Evolutionary conservation across 352 stramenopile genomes (phyloP).

Genomic region (Aphanomyces invadans): DNA sequence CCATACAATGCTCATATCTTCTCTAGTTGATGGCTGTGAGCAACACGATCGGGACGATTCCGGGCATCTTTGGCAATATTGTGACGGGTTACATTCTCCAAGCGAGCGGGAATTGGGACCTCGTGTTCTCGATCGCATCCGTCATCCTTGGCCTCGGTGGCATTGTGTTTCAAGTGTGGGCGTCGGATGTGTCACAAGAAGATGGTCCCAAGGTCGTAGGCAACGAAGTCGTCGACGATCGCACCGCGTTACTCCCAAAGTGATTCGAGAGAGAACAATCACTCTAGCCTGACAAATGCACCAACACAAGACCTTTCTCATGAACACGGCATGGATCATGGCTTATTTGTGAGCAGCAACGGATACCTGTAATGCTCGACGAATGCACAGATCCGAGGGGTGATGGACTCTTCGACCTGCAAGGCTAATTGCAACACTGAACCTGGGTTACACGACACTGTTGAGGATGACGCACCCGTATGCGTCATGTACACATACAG

Average conservation of each 20-base stretch:
- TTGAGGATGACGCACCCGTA: no score
- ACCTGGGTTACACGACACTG: no score
- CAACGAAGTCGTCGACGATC: neutral
- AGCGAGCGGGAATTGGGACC: constrained; percentile 60
- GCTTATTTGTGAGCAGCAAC: no score
- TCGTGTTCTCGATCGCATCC: constrained; percentile 76
- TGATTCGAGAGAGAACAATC: neutral
- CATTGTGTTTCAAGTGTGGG: constrained; percentile 63
- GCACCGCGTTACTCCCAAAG: neutral
- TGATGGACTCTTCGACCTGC: no score
- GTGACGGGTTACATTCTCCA: constrained; percentile 74
- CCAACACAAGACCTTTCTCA: no score
- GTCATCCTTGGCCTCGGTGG: constrained; percentile 61
- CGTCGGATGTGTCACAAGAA: constrained; percentile 39
- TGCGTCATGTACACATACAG: no score
- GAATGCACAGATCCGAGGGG: no score
- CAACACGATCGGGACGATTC: constrained; percentile 79
- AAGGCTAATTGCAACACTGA: no score
- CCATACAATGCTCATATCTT: neutral
- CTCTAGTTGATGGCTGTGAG: constrained; percentile 68
- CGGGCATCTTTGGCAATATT: constrained; percentile 78
- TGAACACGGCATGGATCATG: no score
- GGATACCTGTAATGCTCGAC: no score
- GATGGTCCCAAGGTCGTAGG: no score
- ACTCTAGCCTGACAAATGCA: neutral